Evolutionary conservation across 352 stramenopile genomes (phyloP).

Genomic region (Phytophthora cactorum): DNA sequence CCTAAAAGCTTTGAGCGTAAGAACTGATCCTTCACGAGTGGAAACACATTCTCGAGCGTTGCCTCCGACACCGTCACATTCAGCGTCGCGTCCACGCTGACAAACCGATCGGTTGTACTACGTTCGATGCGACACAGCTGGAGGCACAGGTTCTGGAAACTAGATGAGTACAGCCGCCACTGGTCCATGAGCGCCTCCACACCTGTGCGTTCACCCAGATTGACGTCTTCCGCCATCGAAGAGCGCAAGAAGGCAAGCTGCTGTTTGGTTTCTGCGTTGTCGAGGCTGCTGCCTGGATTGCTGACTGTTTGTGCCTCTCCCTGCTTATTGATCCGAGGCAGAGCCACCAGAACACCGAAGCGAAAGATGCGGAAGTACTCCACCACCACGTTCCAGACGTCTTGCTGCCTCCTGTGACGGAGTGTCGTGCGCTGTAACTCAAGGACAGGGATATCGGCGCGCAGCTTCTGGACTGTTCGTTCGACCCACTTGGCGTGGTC

Average conservation of each 20-base stretch:
- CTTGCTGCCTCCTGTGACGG: neutral
- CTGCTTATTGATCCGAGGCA: neutral
- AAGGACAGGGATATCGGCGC: neutral
- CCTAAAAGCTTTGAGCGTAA: no score
- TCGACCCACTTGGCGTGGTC: neutral
- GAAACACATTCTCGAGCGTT: neutral
- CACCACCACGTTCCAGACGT: neutral
- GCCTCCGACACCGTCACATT: neutral
- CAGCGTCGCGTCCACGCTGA: slow-evolving; percentile 11
- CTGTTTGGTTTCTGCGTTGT: neutral
- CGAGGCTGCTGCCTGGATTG: neutral
- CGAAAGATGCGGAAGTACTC: slow-evolving; percentile 1
- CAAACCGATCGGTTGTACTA: slow-evolving; percentile 10
- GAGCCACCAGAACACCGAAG: neutral
- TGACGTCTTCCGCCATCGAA: neutral
- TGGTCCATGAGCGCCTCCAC: neutral
- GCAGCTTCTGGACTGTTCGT: neutral
- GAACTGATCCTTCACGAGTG: neutral
- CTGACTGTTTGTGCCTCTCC: neutral
- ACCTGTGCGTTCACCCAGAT: neutral
- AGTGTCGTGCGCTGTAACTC: neutral
- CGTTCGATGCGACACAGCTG: neutral
- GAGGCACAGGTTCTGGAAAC: neutral
- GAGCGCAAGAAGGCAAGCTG: slow-evolving; percentile 1
- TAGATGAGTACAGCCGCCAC: neutral